Evolutionary conservation across 1,284 basidiomycete genomes (phyloP).

Genomic region (Cryptococcus sp.): DNA sequence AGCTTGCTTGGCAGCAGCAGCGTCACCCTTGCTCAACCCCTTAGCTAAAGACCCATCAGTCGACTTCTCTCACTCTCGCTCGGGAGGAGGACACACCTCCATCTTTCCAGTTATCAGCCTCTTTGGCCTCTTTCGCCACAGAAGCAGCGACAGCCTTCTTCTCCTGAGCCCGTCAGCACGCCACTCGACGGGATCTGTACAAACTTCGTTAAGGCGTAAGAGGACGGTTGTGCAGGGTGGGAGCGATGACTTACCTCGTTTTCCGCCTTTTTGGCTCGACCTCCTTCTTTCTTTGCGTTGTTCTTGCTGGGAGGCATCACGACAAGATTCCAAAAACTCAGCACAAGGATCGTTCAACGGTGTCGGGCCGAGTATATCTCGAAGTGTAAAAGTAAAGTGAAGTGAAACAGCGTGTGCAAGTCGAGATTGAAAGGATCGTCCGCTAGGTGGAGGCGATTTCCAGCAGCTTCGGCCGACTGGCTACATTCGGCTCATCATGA

Average conservation of each 20-base stretch:
- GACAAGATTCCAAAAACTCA: neutral
- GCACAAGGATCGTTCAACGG: too few species aligned
- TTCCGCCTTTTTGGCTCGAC: constrained; percentile 85
- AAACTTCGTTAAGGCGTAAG: neutral
- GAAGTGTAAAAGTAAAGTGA: too few species aligned
- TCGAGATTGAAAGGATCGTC: neutral
- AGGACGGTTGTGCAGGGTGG: neutral
- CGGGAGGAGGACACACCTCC: constrained; percentile 52
- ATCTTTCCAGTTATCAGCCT: constrained; percentile 71
- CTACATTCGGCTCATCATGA: too few species aligned
- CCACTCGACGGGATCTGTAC: neutral
- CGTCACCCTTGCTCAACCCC: constrained; percentile 57
- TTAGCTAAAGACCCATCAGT: constrained; percentile 30
- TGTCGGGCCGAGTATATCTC: too few species aligned
- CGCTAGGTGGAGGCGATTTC: too few species aligned
- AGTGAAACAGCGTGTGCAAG: neutral
- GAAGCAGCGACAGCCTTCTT: constrained; percentile 24
- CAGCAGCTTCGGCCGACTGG: neutral
- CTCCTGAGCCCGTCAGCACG: constrained; percentile 14
- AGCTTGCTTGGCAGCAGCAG: constrained; percentile 49
- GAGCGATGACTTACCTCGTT: constrained; percentile 71
- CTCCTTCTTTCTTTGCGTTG: constrained; percentile 83
- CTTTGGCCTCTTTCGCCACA: constrained; percentile 51
- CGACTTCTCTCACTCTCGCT: too few species aligned
- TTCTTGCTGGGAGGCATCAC: constrained; percentile 72